Conservation (phyloP, 1,139 yeast species). For the Debaryomycetaceae sp. region DNA sequence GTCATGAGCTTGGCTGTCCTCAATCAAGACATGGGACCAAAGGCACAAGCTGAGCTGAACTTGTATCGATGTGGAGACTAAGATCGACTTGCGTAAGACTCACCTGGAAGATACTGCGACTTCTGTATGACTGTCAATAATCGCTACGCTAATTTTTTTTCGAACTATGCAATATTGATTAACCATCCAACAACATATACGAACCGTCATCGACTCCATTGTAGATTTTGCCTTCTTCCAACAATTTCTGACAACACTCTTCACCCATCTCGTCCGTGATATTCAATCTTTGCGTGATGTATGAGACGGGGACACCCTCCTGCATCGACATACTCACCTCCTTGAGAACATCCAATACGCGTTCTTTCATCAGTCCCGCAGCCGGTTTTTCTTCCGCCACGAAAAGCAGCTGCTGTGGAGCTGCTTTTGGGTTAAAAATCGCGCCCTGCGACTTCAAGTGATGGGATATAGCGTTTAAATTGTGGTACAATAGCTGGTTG, state of each 20-base stretch:
- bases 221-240: constrained; percentile 57
- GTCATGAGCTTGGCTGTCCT: too few relatives aligned
- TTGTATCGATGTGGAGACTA: too few relatives aligned
- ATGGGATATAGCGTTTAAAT: constrained; percentile 56
- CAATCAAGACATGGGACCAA: too few relatives aligned
- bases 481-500: constrained; percentile 70
- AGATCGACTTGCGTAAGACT: too few relatives aligned
- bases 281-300: constrained; percentile 45
- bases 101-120: too few relatives aligned
- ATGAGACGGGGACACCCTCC: constrained; percentile 62
- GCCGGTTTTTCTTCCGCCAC: constrained; percentile 14
- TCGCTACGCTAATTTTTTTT: too few relatives aligned
- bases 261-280: constrained; percentile 39
- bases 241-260: constrained; percentile 39
- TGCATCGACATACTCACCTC: constrained; percentile 47
- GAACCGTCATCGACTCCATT: constrained; percentile 58
- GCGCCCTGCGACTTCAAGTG: constrained; percentile 46
- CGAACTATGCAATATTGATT: too few relatives aligned
- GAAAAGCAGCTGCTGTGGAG: constrained; percentile 5
- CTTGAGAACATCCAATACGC: constrained; percentile 38
- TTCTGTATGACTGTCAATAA: too few relatives aligned
- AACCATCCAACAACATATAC: constrained; percentile 26
- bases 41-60: too few relatives aligned
- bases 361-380: constrained; percentile 24
- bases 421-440: constrained; percentile 2